A percentile compares a stretch with the other conserved stretches of the same genome.
Evolutionary conservation across 495 filamentous ascomycete genomes (phyloP).

Genomic region (Penicillium coffeae): DNA sequence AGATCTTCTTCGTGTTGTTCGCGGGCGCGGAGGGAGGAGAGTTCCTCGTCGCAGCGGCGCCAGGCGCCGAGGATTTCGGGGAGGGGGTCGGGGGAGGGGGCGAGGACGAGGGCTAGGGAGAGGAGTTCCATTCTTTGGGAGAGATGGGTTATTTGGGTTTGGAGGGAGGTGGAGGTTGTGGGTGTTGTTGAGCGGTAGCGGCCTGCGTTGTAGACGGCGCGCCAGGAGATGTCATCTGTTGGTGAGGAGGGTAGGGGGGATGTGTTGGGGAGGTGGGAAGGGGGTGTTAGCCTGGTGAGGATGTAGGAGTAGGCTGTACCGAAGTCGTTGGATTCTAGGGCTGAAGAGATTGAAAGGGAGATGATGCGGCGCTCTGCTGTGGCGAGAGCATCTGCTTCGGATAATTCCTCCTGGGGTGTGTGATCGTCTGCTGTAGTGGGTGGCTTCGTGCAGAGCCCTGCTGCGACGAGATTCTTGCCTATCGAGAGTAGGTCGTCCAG

Average conservation of each 20-base stretch:
- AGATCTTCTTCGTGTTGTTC: slow-evolving; percentile 72
- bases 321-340: slow-evolving; percentile 83
- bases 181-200: slow-evolving; percentile 58
- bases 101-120: slow-evolving; percentile 75
- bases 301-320: slow-evolving; percentile 97
- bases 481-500: slow-evolving; percentile 81
- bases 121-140: slow-evolving; percentile 86
- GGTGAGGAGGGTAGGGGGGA: slow-evolving; percentile 23
- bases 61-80: slow-evolving; percentile 82
- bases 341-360: slow-evolving; percentile 84
- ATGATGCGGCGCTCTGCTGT: slow-evolving; percentile 65
- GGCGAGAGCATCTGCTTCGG: slow-evolving; percentile 24
- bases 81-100: slow-evolving; percentile 65
- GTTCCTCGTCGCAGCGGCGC: slow-evolving; percentile 83
- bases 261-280: slow-evolving; percentile 28
- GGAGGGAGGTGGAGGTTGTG: slow-evolving; percentile 24
- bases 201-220: slow-evolving; percentile 84
- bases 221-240: slow-evolving; percentile 83
- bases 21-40: slow-evolving; percentile 60
- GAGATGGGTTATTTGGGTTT: slow-evolving; percentile 40
- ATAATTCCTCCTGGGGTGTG: background rate
- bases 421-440: slow-evolving; percentile 17
- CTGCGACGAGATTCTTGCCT: slow-evolving; percentile 69
- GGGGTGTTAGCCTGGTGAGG: slow-evolving; percentile 57
- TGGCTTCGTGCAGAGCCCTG: slow-evolving; percentile 48